Conservation (phyloP, 1,284 basidiomycete species). For the Ceratobasidium sp. region DNA sequence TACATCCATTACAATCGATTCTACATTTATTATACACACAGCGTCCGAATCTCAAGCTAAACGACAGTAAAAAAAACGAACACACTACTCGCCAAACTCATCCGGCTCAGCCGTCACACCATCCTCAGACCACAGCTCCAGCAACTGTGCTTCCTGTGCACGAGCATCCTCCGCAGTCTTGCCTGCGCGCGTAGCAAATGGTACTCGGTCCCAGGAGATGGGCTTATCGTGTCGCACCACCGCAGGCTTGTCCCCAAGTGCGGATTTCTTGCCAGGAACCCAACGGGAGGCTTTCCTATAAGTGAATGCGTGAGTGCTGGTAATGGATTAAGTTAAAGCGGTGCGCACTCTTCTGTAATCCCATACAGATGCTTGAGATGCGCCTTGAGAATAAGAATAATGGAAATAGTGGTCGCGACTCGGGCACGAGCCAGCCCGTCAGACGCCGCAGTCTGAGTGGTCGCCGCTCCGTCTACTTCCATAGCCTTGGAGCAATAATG, state of each 20-base stretch:
- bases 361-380: slow-evolving; percentile 84
- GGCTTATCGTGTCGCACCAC: slow-evolving; percentile 67
- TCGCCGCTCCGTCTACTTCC: slow-evolving; percentile 29
- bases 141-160: slow-evolving; percentile 72
- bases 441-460: slow-evolving; percentile 46
- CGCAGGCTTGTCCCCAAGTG: slow-evolving; percentile 83
- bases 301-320: slow-evolving; percentile 17
- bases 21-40: slow-evolving; percentile 19
- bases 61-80: slow-evolving; percentile 5
- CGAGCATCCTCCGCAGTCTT: slow-evolving; percentile 67
- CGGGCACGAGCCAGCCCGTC: slow-evolving; percentile 55
- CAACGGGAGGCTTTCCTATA: slow-evolving; percentile 88
- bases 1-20: background rate
- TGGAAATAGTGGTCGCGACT: slow-evolving; percentile 75
- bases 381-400: slow-evolving; percentile 85
- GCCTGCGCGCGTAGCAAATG: slow-evolving; percentile 69
- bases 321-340: slow-evolving; percentile 38
- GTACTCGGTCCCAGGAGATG: slow-evolving; percentile 75
- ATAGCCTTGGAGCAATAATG: background rate
- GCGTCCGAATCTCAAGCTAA: slow-evolving; percentile 7
- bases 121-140: slow-evolving; percentile 83
- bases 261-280: slow-evolving; percentile 83
- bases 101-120: slow-evolving; percentile 74
- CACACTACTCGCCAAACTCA: slow-evolving; percentile 44
- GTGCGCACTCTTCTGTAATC: slow-evolving; percentile 83